Evolutionary conservation across 1,139 yeast species (phyloP).

Genomic region (Geotrichum australiense): DNA sequence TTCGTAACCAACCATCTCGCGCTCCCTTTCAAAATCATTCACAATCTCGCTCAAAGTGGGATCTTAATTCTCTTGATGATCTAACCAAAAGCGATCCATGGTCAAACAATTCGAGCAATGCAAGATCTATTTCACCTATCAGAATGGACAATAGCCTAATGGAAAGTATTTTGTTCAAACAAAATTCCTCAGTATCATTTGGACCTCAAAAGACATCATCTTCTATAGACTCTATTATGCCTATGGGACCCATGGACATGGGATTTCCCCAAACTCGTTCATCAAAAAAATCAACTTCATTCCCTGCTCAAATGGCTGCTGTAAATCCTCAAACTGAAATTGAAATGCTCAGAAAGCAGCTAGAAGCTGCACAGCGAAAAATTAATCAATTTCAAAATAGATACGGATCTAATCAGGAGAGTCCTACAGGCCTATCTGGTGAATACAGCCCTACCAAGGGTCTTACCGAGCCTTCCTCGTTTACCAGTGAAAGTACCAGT

Average conservation of each 20-base stretch:
- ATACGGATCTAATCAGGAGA: slow-evolving; percentile 1
- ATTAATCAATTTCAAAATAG: slow-evolving; percentile 13
- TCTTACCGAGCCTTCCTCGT: slow-evolving; percentile 1
- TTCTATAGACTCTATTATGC: background rate
- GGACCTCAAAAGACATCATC: no score
- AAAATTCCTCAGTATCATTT: background rate
- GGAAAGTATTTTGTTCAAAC: slow-evolving; percentile 2
- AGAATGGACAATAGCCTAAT: background rate
- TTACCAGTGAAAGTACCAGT: slow-evolving; percentile 1
- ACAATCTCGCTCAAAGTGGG: no score
- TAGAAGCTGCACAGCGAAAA: slow-evolving; percentile 17
- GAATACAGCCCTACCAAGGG: background rate
- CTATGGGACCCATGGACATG: slow-evolving; percentile 1
- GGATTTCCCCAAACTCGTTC: slow-evolving; percentile 3
- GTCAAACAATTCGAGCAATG: no score
- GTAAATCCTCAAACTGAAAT: slow-evolving; percentile 15
- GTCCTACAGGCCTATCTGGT: no score
- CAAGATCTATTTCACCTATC: slow-evolving; percentile 1
- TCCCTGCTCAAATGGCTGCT: slow-evolving; percentile 4
- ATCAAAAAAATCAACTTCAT: slow-evolving; percentile 2
- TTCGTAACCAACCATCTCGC: no score
- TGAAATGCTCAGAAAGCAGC: slow-evolving; percentile 15
- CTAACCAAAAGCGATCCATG: no score
- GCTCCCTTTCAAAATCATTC: background rate
- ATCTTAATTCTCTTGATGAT: no score